phyloP scores from a whole-genome alignment of 2,329 filamentous ascomycete species.

The Colletotrichum truncatum region DNA sequence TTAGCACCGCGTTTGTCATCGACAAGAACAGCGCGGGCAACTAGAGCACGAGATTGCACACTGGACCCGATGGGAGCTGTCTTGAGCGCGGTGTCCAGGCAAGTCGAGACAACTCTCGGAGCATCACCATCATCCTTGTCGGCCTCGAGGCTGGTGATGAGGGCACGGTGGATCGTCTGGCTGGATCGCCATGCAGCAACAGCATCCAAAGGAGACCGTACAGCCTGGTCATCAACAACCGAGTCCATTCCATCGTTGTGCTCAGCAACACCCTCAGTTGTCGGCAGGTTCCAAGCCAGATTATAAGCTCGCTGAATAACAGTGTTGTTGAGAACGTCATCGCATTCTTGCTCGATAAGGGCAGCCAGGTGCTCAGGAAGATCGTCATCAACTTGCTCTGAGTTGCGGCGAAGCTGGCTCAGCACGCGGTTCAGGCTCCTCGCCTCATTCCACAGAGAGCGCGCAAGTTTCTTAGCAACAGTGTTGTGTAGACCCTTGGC shows the following conservation, averaged over 20 bases:
- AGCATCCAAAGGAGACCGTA: constrained; percentile 88
- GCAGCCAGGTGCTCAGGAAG: constrained; percentile 80
- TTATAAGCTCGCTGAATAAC: constrained; percentile 90
- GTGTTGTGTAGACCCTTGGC: constrained; percentile 73
- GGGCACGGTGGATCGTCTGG: constrained; percentile 73
- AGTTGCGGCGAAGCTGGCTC: constrained; percentile 50
- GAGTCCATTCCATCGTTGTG: constrained; percentile 79
- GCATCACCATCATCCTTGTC: constrained; percentile 55
- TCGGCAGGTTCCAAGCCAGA: constrained; percentile 85
- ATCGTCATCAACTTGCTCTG: constrained; percentile 66
- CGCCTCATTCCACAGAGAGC: constrained; percentile 84
- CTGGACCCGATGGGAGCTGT: constrained; percentile 82
- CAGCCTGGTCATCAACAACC: constrained; percentile 85
- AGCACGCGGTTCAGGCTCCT: constrained; percentile 67
- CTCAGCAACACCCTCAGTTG: constrained; percentile 70
- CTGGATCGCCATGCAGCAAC: constrained; percentile 91
- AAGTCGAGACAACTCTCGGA: constrained; percentile 49
- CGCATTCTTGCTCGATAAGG: constrained; percentile 81
- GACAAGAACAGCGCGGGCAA: constrained; percentile 66
- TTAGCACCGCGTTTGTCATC: constrained; percentile 63
- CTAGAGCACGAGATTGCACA: constrained; percentile 68
- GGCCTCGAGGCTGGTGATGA: constrained; percentile 70
- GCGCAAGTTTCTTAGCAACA: constrained; percentile 77
- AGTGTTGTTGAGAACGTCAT: constrained; percentile 79
- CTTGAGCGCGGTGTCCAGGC: constrained; percentile 75